A percentile compares a stretch with the other conserved stretches of the same genome.
These are phyloP conservation scores for Chalciporus sphaerocephalus DNA, from an alignment of 768 basidiomycete species.

Conservation along the genomic window DNA sequence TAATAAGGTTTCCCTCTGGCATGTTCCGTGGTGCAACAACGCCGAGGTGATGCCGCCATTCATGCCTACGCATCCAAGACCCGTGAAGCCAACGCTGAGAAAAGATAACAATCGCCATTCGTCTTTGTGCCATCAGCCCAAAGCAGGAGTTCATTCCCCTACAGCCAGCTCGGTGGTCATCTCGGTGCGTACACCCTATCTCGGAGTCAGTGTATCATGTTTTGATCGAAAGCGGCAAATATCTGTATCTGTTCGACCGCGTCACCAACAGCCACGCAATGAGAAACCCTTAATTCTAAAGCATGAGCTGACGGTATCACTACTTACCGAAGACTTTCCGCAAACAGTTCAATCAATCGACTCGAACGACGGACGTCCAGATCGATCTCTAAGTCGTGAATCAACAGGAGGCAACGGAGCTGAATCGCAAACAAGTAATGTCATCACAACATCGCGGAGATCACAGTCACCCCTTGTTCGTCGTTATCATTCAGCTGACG, in stretches of 20 bases:
- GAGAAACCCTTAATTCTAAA: neutral
- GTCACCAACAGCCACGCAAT: neutral
- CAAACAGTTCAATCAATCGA: neutral
- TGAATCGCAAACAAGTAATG: neutral
- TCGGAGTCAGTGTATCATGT: too few species aligned
- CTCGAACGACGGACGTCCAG: neutral
- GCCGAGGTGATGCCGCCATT: too few species aligned
- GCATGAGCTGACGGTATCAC: neutral
- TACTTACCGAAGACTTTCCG: neutral
- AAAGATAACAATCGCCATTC: too few species aligned
- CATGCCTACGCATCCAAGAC: too few species aligned
- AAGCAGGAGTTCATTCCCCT: neutral
- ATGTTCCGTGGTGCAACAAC: neutral
- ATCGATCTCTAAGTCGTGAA: neutral
- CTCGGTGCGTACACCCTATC: neutral
- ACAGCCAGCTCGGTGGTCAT: neutral
- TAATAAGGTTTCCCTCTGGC: neutral
- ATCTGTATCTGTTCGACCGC: neutral
- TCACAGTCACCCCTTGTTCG: too few species aligned
- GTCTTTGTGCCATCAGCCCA: too few species aligned
- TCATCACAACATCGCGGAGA: neutral
- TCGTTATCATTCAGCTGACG: too few species aligned
- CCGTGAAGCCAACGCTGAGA: too few species aligned
- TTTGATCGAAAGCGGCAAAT: neutral
- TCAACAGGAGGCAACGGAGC: neutral